phyloP scores from a whole-genome alignment of 768 basidiomycete species.

The Xerocomus potaroensis region DNA sequence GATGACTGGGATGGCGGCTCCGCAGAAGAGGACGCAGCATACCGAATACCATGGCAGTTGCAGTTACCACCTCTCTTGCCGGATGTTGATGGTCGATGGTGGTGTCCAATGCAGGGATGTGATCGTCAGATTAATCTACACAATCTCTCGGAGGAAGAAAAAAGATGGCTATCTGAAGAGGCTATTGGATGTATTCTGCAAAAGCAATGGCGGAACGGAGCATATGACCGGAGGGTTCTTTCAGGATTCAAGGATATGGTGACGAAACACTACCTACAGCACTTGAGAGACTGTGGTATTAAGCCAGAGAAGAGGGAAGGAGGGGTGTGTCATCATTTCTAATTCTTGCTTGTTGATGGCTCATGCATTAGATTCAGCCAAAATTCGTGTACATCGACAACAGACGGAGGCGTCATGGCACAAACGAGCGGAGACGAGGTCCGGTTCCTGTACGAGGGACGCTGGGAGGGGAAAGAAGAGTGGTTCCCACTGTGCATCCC shows the following conservation, averaged over 20 bases:
- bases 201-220: constrained; percentile 36
- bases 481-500: constrained; percentile 23
- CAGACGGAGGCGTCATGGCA: constrained; percentile 1
- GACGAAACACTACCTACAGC: constrained; percentile 23
- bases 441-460: constrained; percentile 23
- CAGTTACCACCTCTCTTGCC: constrained; percentile 37
- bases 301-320: constrained; percentile 12
- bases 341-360: background rate
- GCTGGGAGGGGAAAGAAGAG: constrained; percentile 23
- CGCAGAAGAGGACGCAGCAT: constrained; percentile 19
- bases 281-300: constrained; percentile 21
- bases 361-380: constrained; percentile 6
- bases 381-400: constrained; percentile 9
- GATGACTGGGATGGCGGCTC: constrained; percentile 31
- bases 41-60: constrained; percentile 36
- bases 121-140: constrained; percentile 44
- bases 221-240: constrained; percentile 26
- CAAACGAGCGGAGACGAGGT: constrained; percentile 11
- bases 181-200: constrained; percentile 22
- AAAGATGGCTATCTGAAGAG: constrained; percentile 19
- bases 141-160: constrained; percentile 34
- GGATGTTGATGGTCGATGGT: constrained; percentile 46
- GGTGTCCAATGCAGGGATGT: constrained; percentile 45
- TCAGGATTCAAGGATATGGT: constrained; percentile 25
- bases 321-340: constrained; percentile 11